These are phyloP conservation scores for Naematelia encephala DNA, from an alignment of 768 basidiomycete genomes.

Conservation along the genomic window DNA sequence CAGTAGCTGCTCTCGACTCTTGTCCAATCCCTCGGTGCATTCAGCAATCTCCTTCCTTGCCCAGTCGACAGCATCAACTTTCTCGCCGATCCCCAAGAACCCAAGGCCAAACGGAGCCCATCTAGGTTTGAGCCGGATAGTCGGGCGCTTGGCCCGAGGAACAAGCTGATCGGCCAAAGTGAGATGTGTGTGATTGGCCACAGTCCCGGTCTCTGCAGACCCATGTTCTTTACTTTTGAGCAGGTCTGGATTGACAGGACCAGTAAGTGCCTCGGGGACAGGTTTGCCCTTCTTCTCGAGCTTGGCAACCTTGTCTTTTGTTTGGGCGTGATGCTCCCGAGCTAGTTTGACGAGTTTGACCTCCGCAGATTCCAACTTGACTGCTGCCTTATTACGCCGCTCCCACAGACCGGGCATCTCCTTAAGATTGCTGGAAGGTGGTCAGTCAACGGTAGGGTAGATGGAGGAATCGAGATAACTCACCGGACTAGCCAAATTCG, in stretches of 20 bases:
- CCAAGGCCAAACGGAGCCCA: conserved; percentile 56
- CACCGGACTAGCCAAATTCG: conserved; percentile 88
- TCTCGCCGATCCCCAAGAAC: conserved; percentile 63
- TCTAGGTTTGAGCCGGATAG: conserved; percentile 62
- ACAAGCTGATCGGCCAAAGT: conserved; percentile 61
- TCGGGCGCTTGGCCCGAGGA: conserved; percentile 69
- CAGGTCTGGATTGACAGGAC: conserved; percentile 38
- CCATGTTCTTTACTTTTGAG: conserved; percentile 46
- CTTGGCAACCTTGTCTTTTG: conserved; percentile 56
- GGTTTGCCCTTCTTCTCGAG: conserved; percentile 45
- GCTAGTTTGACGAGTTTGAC: conserved; percentile 72
- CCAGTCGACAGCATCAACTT: conserved; percentile 94
- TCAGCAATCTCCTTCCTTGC: conserved; percentile 67
- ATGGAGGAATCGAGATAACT: conserved; percentile 18
- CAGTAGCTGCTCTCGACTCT: conserved; percentile 34
- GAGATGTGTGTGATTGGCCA: conserved; percentile 18
- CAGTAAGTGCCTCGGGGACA: conserved; percentile 26
- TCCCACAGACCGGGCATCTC: conserved; percentile 80
- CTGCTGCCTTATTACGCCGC: conserved; percentile 66
- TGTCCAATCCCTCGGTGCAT: conserved; percentile 55
- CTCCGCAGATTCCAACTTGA: conserved; percentile 82
- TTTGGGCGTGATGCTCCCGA: conserved; percentile 63
- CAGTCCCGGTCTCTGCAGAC: background rate
- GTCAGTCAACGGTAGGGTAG: background rate
- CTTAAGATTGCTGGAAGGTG: conserved; percentile 65